phyloP scores from a whole-genome alignment of 257 asterid genomes.

The Solanum megistacrolobum region DNA sequence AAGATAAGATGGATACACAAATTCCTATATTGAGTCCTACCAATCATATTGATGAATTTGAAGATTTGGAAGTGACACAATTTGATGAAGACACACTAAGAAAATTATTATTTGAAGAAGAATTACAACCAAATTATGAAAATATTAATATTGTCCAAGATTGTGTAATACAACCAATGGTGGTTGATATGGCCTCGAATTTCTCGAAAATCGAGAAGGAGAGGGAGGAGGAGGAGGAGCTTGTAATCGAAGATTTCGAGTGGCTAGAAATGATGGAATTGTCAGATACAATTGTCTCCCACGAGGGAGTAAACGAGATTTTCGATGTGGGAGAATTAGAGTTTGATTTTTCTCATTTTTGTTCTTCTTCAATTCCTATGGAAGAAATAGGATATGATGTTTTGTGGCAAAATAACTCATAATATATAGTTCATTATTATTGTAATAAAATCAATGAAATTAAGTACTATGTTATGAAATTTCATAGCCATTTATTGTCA shows the following conservation, averaged over 20 bases:
- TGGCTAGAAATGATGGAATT: constrained; percentile 5
- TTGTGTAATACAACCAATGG: not conserved
- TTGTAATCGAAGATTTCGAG: not conserved
- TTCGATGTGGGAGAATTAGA: not conserved
- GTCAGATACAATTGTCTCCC: not conserved
- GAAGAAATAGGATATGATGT: constrained; percentile 1
- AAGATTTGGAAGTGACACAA: constrained; percentile 5
- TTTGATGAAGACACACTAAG: constrained; percentile 3
- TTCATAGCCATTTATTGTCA: not conserved
- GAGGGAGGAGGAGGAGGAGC: not conserved
- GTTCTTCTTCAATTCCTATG: not conserved
- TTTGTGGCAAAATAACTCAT: not conserved
- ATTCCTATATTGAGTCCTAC: not conserved
- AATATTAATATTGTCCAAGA: not conserved
- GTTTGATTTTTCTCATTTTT: not conserved
- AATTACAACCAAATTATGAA: not conserved
- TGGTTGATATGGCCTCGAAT: not conserved
- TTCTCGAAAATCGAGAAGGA: not conserved
- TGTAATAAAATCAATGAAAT: not conserved
- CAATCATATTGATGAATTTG: not conserved
- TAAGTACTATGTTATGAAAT: not conserved
- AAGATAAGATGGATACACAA: not conserved
- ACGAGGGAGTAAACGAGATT: not conserved
- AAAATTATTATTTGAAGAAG: not conserved
- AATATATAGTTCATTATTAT: not conserved